Conservation (phyloP, 2,329 filamentous ascomycete species). For the Domatiomyces catenatus region DNA sequence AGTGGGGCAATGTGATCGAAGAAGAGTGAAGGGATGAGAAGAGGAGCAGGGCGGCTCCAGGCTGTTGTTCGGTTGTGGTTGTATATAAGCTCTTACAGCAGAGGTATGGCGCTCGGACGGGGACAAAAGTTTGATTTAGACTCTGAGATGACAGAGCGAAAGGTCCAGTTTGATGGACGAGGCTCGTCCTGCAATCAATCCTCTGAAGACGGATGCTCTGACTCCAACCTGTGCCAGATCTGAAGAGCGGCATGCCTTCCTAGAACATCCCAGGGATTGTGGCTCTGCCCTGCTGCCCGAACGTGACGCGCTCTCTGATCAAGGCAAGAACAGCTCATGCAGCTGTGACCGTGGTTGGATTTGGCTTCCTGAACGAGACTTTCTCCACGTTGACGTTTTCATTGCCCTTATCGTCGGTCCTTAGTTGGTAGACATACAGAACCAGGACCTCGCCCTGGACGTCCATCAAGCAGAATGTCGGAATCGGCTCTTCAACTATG, state of each 20-base stretch:
- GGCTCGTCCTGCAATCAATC: background rate
- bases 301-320: background rate
- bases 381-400: constrained; percentile 75
- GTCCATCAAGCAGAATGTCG: constrained; percentile 96
- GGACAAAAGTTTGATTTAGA: background rate
- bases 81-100: background rate
- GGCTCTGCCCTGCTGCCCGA: background rate
- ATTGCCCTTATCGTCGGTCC: constrained; percentile 59
- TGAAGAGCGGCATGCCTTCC: background rate
- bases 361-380: constrained; percentile 69
- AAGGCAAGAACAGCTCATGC: background rate
- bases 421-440: constrained; percentile 80
- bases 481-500: constrained; percentile 53
- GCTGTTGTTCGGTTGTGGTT: background rate
- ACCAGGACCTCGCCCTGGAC: constrained; percentile 93
- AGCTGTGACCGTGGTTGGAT: constrained; percentile 25
- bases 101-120: background rate
- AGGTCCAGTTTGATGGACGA: background rate
- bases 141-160: background rate
- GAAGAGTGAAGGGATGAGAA: constrained; percentile 32
- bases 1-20: constrained; percentile 54
- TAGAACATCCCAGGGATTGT: background rate
- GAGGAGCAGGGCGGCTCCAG: background rate
- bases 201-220: background rate
- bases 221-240: background rate